Base-by-base conservation (phyloP, 2,329 filamentous ascomycete species). In the Fusarium anguioides region DNA sequence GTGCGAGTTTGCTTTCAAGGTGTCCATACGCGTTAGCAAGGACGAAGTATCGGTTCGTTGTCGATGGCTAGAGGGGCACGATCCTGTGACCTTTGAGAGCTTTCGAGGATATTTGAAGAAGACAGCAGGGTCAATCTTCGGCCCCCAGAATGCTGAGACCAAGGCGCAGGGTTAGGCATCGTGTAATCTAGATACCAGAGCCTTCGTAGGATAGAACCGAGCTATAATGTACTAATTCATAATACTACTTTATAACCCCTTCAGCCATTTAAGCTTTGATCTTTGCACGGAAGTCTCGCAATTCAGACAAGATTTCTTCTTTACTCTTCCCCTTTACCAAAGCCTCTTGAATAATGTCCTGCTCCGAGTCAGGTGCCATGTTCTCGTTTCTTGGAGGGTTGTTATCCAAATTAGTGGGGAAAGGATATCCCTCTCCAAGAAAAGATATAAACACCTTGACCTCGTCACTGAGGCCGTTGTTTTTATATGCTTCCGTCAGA, bases 61-160 rank as follows among this genome's bases (percentile, higher is more conserved):
- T 52, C 83, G 91, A 29, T 80, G 78, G 94, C 74, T 93, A 1
- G 89, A 92, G 71, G 95, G 96, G 0, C 82, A 83, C 8, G 91
- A 97, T 68, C 81, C 86, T 18, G 83, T 89, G 1, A 74, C 96
- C 0, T 97, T 95, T 77, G 92, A 96, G 79, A 97, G 94, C 75
- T 93, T 99, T 65, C 91, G 89, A 61, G 94, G 93, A 0, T 93
- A 94, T 81, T 66, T 96, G 41, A 91, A 89, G 76, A 64, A 74
- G 10, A 81, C 73, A 6, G 72, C 63, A 2, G 63, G 65, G 39
- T 50, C 51, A 8, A 24, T 64, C 36, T 24, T 65, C 14, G 53
- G 40, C 15, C 18, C 26, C 7, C 42, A 24, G 12, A 26, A 21
- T 10, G 21, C 41, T 20, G 26, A 41, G 5, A 27, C 24, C 14